These are phyloP conservation scores for Pseudogymnoascus sp. DNA, from an alignment of 2,329 filamentous ascomycete genomes.

Conservation along the genomic window DNA sequence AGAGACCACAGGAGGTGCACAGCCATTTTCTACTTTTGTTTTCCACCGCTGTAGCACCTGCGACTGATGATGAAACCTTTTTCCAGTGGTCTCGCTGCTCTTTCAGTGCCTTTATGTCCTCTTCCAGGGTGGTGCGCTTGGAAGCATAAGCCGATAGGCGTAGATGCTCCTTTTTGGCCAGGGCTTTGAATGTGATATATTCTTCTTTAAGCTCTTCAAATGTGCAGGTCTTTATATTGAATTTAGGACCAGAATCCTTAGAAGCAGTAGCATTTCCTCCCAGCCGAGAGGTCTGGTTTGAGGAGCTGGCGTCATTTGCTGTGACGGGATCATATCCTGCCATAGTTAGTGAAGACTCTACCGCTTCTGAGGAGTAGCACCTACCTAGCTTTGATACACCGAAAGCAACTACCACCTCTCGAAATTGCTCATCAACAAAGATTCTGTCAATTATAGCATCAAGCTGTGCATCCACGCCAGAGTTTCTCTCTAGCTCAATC, in stretches of 20 bases:
- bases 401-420: background rate
- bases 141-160: too few relatives aligned
- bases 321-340: background rate
- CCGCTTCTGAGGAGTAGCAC: background rate
- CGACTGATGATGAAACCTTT: background rate
- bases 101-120: background rate
- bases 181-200: background rate
- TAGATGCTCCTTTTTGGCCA: background rate
- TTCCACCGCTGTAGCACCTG: background rate
- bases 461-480: background rate
- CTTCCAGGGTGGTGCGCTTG: background rate
- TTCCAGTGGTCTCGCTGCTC: background rate
- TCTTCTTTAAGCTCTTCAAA: background rate
- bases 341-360: background rate
- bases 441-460: background rate
- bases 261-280: background rate
- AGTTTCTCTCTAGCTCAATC: background rate
- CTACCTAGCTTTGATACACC: background rate
- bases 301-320: background rate
- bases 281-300: background rate
- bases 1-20: background rate
- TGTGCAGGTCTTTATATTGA: conserved; percentile 1
- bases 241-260: background rate
- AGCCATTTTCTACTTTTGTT: background rate
- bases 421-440: background rate